Base-by-base conservation (phyloP, 2,329 filamentous ascomycete genomes). In the Xylaria sp. region DNA sequence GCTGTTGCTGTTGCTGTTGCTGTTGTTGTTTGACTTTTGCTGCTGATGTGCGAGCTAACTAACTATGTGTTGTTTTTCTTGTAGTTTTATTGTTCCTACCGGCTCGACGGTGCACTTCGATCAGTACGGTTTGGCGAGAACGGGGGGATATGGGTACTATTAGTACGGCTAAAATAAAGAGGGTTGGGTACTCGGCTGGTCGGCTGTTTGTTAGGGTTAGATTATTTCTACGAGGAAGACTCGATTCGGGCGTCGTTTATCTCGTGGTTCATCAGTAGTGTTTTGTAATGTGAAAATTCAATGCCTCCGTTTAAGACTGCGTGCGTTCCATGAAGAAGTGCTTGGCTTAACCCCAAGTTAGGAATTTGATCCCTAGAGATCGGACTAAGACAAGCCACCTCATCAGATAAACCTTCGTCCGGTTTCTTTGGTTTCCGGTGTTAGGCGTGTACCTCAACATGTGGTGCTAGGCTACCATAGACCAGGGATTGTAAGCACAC, bases 61-160 rank as follows among this genome's bases (percentile, higher is more conserved):
- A 10, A n/a, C n/a, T 25, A 10, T 25, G 42, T 22, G 5, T 49
- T 29, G 4, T 5, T 27, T 10, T 2, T n/a, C 22, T 25, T 54
- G 11, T 22, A 54, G 51, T 13, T 54, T 39, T 27, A 17, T 39
- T 39, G 1, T 15, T 6, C 7, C 13, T 17, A 20, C 20, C 25
- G 11, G 20, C 4, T n/a, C 15, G 10, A 38, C 33, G 5, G 2
- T 50, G 39, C 27, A 49, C 13, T 33, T 60, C 3, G 62, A 65
- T 20, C 56, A 60, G 31, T 65, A 49, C 25, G 62, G 62, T 13
- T 39, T 47, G 31, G 49, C 42, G 20, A 25, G 20, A 22, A 7
- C 27, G 3, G 39, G 13, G 3, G 39, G 13, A 10, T 22, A 27
- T 7, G 36, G 47, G 31, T n/a, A 27, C 10, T 33, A 17, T 2